phyloP scores from a whole-genome alignment of 306 rosid species.

The Cucurbita pepo region DNA sequence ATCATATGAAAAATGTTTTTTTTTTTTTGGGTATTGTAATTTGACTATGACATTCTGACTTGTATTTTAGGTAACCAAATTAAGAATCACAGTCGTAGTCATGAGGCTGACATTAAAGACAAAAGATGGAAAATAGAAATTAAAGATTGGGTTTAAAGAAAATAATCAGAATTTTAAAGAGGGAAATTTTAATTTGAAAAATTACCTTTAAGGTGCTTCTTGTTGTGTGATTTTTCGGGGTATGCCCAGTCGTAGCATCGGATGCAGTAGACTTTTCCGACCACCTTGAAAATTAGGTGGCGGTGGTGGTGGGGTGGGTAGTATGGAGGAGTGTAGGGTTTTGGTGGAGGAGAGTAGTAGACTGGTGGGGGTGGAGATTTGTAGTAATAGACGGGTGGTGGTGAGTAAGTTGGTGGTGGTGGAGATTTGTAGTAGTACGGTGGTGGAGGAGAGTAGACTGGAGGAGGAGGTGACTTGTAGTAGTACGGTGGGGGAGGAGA shows the following conservation, averaged over 20 bases:
- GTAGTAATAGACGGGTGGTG: constrained; percentile 17
- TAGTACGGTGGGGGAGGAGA: constrained; percentile 10
- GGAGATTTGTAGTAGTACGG: neutral
- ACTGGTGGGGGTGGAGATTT: constrained; percentile 25
- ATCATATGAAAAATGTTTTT: neutral
- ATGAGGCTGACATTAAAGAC: neutral
- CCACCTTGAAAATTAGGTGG: constrained; percentile 54
- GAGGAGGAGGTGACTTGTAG: neutral
- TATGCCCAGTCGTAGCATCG: constrained; percentile 64
- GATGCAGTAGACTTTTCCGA: constrained; percentile 80
- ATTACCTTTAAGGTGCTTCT: constrained; percentile 77
- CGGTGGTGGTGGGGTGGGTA: constrained; percentile 21
- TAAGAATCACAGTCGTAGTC: neutral
- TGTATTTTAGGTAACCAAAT: neutral
- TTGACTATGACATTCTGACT: neutral
- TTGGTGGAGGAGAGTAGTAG: neutral
- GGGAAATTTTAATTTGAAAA: neutral
- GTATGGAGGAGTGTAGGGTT: constrained; percentile 1
- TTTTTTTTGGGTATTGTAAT: neutral
- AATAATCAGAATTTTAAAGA: neutral
- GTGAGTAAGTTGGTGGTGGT: constrained; percentile 31
- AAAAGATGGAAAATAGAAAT: neutral
- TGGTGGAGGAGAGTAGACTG: neutral
- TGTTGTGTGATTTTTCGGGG: constrained; percentile 68
- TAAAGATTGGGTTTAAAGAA: neutral